Percentiles rank a stretch among this genome's conserved stretches.
These are phyloP conservation scores for Graphiopsis chlorocephala DNA, from an alignment of 2,329 filamentous ascomycete species.

Conservation along the genomic window DNA sequence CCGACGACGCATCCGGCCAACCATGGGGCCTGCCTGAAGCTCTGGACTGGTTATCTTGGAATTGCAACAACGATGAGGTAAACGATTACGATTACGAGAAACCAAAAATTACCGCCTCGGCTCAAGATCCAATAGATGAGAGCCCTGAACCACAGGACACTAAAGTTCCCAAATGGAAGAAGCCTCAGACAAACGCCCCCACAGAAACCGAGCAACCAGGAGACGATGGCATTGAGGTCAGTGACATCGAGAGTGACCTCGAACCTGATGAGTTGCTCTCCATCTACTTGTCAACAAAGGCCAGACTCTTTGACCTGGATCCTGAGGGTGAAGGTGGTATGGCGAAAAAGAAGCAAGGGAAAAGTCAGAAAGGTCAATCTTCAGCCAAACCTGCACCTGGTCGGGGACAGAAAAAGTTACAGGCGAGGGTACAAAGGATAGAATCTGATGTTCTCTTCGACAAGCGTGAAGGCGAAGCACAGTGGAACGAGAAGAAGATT, in stretches of 20 bases:
- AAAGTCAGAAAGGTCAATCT: slow-evolving; percentile 24
- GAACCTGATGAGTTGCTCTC: slow-evolving; percentile 58
- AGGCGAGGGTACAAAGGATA: slow-evolving; percentile 72
- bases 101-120: slow-evolving; percentile 20
- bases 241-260: slow-evolving; percentile 50
- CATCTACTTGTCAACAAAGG: slow-evolving; percentile 72
- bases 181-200: not conserved
- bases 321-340: slow-evolving; percentile 28
- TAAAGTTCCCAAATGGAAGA: slow-evolving; percentile 5
- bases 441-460: slow-evolving; percentile 61
- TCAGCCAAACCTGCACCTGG: slow-evolving; percentile 26
- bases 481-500: slow-evolving; percentile 45
- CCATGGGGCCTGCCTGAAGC: slow-evolving; percentile 86
- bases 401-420: slow-evolving; percentile 61
- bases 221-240: slow-evolving; percentile 40
- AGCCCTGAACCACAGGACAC: slow-evolving; percentile 10
- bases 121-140: slow-evolving; percentile 5
- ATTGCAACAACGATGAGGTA: slow-evolving; percentile 52
- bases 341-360: slow-evolving; percentile 37
- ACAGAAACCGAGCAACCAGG: not conserved
- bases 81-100: slow-evolving; percentile 34
- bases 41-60: slow-evolving; percentile 83
- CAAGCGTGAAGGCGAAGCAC: slow-evolving; percentile 43
- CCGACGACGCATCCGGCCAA: slow-evolving; percentile 53
- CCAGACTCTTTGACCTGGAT: slow-evolving; percentile 47